Evolutionary conservation across 768 basidiomycete genomes (phyloP).

Genomic region (Auricularia cornea): DNA sequence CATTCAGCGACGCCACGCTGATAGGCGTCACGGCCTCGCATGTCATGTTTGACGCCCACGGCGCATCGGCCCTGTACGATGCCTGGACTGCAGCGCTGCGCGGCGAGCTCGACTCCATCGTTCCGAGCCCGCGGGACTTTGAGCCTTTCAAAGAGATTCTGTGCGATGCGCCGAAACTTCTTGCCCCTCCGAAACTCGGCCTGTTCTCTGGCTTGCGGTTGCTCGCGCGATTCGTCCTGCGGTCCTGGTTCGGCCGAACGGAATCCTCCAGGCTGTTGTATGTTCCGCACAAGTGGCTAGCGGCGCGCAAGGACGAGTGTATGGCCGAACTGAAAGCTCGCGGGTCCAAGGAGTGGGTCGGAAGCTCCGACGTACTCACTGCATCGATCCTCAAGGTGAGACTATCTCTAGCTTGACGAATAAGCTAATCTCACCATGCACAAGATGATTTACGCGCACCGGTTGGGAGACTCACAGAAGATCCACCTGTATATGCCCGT

Average conservation of each 20-base stretch:
- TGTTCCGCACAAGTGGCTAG: background rate
- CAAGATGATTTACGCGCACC: background rate
- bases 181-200: background rate
- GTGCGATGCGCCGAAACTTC: background rate
- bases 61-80: background rate
- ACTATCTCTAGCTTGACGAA: background rate
- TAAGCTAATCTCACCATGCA: background rate
- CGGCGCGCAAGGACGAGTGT: background rate
- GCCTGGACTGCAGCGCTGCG: background rate
- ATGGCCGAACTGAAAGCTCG: background rate
- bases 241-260: background rate
- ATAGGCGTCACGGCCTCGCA: background rate
- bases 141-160: background rate
- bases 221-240: background rate
- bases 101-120: background rate
- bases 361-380: background rate
- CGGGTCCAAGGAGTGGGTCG: background rate
- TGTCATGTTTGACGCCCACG: background rate
- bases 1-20: background rate
- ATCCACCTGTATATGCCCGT: background rate
- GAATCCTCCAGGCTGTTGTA: background rate
- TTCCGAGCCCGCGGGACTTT: background rate
- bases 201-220: background rate
- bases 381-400: background rate
- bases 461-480: background rate